Conservation (phyloP, 1,284 basidiomycete species). For the Ustilago shanxiensis region DNA sequence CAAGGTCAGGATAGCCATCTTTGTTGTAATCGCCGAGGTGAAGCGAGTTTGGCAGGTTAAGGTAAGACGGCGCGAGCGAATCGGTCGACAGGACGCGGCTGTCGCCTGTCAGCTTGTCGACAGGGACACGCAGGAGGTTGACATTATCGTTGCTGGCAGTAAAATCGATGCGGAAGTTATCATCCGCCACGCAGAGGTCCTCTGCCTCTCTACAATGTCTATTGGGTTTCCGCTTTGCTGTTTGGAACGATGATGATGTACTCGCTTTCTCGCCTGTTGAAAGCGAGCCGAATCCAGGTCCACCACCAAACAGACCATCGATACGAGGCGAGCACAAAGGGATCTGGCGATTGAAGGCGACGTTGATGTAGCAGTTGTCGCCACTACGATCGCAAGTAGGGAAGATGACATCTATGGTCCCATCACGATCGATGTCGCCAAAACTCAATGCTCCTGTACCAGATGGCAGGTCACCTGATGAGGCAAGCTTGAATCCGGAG, state of each 20-base stretch:
- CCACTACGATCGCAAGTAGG: conserved; percentile 77
- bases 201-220: conserved; percentile 76
- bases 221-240: background rate
- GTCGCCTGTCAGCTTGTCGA: conserved; percentile 74
- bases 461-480: conserved; percentile 79
- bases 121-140: conserved; percentile 77
- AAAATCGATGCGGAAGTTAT: conserved; percentile 83
- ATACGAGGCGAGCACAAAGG: conserved; percentile 76
- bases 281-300: conserved; percentile 32
- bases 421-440: conserved; percentile 94
- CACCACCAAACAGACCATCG: conserved; percentile 55
- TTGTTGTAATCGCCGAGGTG: conserved; percentile 90
- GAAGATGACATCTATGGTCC: conserved; percentile 95
- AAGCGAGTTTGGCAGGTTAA: conserved; percentile 79
- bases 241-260: background rate
- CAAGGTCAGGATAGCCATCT: conserved; percentile 93
- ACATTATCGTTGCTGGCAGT: conserved; percentile 74
- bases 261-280: conserved; percentile 10
- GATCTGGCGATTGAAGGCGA: conserved; percentile 93
- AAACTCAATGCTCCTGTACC: conserved; percentile 87
- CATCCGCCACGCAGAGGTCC: conserved; percentile 84
- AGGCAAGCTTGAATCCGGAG: conserved; percentile 80
- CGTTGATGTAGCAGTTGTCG: conserved; percentile 84
- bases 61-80: conserved; percentile 70
- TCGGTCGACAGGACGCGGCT: conserved; percentile 79